Base-by-base conservation (phyloP, 2,329 filamentous ascomycete species). In the Alternaria gansuensis region DNA sequence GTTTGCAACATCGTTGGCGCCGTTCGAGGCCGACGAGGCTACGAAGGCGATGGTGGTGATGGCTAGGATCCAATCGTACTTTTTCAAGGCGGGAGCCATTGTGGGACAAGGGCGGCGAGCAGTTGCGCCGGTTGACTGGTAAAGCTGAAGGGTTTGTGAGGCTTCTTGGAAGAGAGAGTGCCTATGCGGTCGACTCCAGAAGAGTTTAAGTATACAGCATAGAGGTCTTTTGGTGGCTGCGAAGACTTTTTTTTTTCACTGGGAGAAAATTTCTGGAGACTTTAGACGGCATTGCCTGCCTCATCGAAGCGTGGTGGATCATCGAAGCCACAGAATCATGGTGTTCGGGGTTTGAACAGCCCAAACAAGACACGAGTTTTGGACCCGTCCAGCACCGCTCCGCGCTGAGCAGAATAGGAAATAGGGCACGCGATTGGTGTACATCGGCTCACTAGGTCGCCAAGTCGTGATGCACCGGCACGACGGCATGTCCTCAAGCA, bases 1-100 rank as follows among this genome's bases (percentile, higher is more conserved):
- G 70, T 85, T 85, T 73, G 83, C 82, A 60, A 84, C 82, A 83
- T 84, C 83, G 72, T 83, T 82, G 65, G 80, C 80, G 40, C 77
- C 77, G 57, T 79, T 79, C 60, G 72, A 73, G 41, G 75, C 77
- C 13, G 76, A 64, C 41, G 68, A 72, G 56, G 67, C 66, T 41
- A 75, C 62, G 54, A 77, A 78, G 33, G 75, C 75, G 51, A 79
- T 78, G 44, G 70, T 68, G 40, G 74, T 77, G 51, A 80, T 73
- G 41, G 78, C 78, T 36, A 80, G 69, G 54, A 80, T 78, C 77
- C 77, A 80, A 56, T 78, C 71, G 58, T 79, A 80, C 51, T 51
- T 55, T 34, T 59, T 50, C 51, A 59, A 39, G 11, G 51, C 56
- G 39, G 56, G 56, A 45, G 56, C 56, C 56, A 59, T 59, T 29